Conservation (phyloP, 352 stramenopile species). For the Pythium chondricola region DNA sequence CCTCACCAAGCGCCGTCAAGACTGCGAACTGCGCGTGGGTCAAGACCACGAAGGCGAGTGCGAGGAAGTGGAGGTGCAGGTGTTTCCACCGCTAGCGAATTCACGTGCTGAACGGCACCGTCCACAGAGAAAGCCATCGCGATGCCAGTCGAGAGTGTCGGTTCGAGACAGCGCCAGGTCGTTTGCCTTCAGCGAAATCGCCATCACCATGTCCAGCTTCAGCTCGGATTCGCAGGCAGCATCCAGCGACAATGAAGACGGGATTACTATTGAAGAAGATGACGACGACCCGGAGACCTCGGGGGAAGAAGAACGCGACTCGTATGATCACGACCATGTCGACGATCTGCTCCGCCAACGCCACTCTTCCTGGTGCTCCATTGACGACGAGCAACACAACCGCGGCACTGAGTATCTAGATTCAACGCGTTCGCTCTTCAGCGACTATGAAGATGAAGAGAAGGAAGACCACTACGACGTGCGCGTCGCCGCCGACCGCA, state of each 20-base stretch:
- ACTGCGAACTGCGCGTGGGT: not conserved
- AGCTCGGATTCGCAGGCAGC: slow-evolving; percentile 2
- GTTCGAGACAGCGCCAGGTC: not conserved
- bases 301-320: not conserved
- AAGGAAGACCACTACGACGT: not conserved
- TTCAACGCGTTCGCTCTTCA: not conserved
- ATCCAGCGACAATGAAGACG: not conserved
- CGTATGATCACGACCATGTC: not conserved
- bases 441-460: not conserved
- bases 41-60: not conserved
- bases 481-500: slow-evolving; percentile 1
- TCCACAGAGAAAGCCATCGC: no score
- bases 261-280: not conserved
- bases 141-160: no score
- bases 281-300: not conserved
- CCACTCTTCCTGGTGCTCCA: slow-evolving; percentile 15
- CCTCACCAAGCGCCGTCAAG: slow-evolving; percentile 7
- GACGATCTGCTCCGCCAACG: slow-evolving; percentile 9
- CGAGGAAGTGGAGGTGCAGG: slow-evolving; percentile 13
- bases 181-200: slow-evolving; percentile 3
- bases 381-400: slow-evolving; percentile 11
- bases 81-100: not conserved
- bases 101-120: not conserved
- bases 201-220: slow-evolving; percentile 14
- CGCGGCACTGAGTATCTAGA: not conserved